Base-by-base conservation (phyloP, 2,329 filamentous ascomycete genomes). In the Chaetomium globosum region DNA sequence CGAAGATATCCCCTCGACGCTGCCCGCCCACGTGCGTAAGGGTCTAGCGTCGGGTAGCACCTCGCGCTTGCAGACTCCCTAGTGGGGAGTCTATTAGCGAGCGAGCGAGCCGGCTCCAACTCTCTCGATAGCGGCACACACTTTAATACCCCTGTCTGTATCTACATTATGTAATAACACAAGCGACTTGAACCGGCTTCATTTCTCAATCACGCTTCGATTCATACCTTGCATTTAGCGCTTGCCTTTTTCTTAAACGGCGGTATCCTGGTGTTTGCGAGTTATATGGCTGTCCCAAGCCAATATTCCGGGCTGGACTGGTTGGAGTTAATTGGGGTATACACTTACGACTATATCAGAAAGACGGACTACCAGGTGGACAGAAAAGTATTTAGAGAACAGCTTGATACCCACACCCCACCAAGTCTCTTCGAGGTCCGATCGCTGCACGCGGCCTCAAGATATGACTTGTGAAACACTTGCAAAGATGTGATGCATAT, bases 1-100 rank as follows among this genome's bases (percentile, higher is more conserved):
- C 33, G 74, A 75, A 10, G 76, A 76, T 51, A 77, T 78, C 36
- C 76, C 76, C 0, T 71, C 75, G 1, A 72, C 69, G 7, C 67
- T 78, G 19, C 76, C 76, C 0, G 53, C 72, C 0, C 70, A 72
- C n/a, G 71, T 76, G 8, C 69, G 73, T 19, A 71, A 74, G 63
- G 75, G 72, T 19, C 60, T 77, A 5, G 53, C 57, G 7, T 46
- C 65, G 4, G 53, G 53, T 12, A 28, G 12, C 39, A 46, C 56
- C n/a, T 55, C 65, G 33, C 39, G 62, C 3, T 13, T 64, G 21
- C 62, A 54, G 59, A 39, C 4, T 7, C 19, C 16, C 19, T 59
- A 49, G 55, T 31, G 23, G 10, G 46, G 21, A 36, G 30, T 26
- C 49, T 30, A 6, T 28, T 31, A 48, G 46, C 46, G 46, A 23